Evolutionary conservation across 2,329 filamentous ascomycete species (phyloP).

Genomic region (Aspergillus tanneri): DNA sequence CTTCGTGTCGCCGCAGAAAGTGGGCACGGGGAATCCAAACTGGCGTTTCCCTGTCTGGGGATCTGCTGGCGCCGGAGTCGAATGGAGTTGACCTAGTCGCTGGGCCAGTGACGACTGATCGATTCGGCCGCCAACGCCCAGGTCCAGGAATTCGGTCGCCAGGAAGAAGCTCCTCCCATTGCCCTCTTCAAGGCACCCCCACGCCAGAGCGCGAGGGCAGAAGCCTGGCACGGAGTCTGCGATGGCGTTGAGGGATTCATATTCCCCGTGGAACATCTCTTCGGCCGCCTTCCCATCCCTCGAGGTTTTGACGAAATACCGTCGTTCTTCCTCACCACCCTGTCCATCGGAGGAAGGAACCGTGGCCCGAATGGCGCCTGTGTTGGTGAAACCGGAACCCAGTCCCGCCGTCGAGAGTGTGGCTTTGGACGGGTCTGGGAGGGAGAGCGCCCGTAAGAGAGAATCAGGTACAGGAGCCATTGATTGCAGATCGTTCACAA

Average conservation of each 20-base stretch:
- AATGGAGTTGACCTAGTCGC: conserved; percentile 78
- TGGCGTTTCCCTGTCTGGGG: conserved; percentile 39
- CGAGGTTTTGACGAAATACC: conserved; percentile 45
- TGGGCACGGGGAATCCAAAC: conserved; percentile 84
- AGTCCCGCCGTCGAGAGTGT: conserved; percentile 39
- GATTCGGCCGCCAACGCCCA: conserved; percentile 55
- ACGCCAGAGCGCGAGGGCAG: conserved; percentile 72
- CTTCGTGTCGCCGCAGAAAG: conserved; percentile 80
- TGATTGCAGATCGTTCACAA: neutral
- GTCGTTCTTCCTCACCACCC: conserved; percentile 26
- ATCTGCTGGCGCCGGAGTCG: conserved; percentile 63
- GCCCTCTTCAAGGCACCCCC: conserved; percentile 57
- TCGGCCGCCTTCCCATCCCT: conserved; percentile 32
- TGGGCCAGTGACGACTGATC: conserved; percentile 59
- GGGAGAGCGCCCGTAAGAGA: conserved; percentile 40
- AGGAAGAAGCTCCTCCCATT: conserved; percentile 52
- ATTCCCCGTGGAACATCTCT: conserved; percentile 64
- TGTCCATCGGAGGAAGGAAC: conserved; percentile 22
- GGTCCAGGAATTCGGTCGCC: conserved; percentile 77
- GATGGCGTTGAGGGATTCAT: conserved; percentile 80
- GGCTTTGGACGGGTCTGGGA: conserved; percentile 36
- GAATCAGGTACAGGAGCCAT: conserved; percentile 35
- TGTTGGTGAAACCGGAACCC: conserved; percentile 47
- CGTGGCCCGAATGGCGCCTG: conserved; percentile 40
- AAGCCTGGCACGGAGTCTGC: conserved; percentile 68